A percentile compares a stretch with the other conserved stretches of the same genome.
Conservation (phyloP, 2,329 filamentous ascomycete species). For the Rugonectria rugulosa region DNA sequence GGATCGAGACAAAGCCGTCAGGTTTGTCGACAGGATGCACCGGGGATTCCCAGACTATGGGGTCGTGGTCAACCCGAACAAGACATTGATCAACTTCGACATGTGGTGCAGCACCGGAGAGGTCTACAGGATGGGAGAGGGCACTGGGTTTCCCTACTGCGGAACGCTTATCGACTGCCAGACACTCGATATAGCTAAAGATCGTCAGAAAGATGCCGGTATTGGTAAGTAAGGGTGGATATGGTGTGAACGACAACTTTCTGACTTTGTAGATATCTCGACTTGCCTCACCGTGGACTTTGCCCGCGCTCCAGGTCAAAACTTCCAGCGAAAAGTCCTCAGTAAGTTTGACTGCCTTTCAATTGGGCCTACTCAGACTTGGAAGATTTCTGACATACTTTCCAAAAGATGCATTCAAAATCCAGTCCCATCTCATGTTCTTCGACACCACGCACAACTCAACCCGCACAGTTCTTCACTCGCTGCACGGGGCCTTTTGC, state of each 20-base stretch:
- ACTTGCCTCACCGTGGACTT: slow-evolving; percentile 83
- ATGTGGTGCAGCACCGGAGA: slow-evolving; percentile 60
- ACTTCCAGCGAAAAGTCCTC: slow-evolving; percentile 82
- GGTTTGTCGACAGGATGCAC: slow-evolving; percentile 84
- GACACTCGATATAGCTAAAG: slow-evolving; percentile 78
- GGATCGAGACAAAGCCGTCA: slow-evolving; percentile 68
- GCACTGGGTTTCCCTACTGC: slow-evolving; percentile 82
- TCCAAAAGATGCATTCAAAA: slow-evolving; percentile 71
- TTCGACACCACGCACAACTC: slow-evolving; percentile 83
- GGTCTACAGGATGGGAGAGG: slow-evolving; percentile 56
- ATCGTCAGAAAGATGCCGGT: slow-evolving; percentile 61
- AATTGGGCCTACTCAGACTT: neutral
- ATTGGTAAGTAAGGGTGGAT: slow-evolving; percentile 51
- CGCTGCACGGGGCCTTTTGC: slow-evolving; percentile 76
- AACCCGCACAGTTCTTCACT: slow-evolving; percentile 70
- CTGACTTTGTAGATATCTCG: slow-evolving; percentile 52
- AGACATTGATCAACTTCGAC: slow-evolving; percentile 87
- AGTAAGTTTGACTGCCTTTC: slow-evolving; percentile 51
- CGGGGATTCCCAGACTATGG: slow-evolving; percentile 80
- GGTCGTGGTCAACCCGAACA: slow-evolving; percentile 76
- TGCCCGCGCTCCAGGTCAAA: slow-evolving; percentile 74
- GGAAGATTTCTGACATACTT: neutral
- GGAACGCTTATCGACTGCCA: slow-evolving; percentile 78
- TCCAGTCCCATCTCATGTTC: slow-evolving; percentile 85
- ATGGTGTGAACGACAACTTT: neutral